Evolutionary conservation across 2,329 filamentous ascomycete species (phyloP), one percentile per base, ranked within the genome.

Genomic region (Cercospora brassicicola): DNA sequence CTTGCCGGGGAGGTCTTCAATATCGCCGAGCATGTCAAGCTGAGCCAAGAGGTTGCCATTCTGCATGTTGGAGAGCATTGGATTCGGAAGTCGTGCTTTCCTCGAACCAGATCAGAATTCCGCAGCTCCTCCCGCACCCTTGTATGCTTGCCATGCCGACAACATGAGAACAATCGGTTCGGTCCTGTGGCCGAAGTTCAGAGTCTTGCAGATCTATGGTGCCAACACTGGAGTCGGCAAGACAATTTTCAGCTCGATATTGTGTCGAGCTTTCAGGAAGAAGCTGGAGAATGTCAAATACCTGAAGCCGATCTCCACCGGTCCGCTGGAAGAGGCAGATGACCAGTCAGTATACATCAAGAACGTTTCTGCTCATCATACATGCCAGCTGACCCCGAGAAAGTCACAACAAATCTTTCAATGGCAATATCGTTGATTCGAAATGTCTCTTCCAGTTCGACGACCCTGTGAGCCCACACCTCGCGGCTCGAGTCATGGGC

Each of bases 171-270:
- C 86, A 28, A 79, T 88, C 62, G 84, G 87, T 59, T 85, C 88
- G 62, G 82, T 88, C 59, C 83, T 93, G 42, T 92, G 89, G 87
- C 88, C 89, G 68, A 87, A 86, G 8, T 82, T 94, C 64, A 87
- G 88, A 69, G 84, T 88, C 11, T 87, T 91, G 73, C 92, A 95
- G 79, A 83, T 96, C 42, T 96, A 91, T 75, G 92, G 92, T 30
- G 91, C 92, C 57, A 95, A 94, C 74, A 95, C 92, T 0, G 88
- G 91, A 72, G 91, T 95, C 28, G 92, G 92, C 71, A 96, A 96
- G 82, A 96, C 92, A 0, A 87, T 96, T 33, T 86, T 93, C 67
- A 90, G 90, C 1, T 93, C 91, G 0, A 79, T 93, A 11, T 82
- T 96, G 3, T 90, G 88, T 77, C 88, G 87, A 69, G 86, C 89